Conservation (phyloP, 1,284 basidiomycete species). For the Crocinoboletus sp. region DNA sequence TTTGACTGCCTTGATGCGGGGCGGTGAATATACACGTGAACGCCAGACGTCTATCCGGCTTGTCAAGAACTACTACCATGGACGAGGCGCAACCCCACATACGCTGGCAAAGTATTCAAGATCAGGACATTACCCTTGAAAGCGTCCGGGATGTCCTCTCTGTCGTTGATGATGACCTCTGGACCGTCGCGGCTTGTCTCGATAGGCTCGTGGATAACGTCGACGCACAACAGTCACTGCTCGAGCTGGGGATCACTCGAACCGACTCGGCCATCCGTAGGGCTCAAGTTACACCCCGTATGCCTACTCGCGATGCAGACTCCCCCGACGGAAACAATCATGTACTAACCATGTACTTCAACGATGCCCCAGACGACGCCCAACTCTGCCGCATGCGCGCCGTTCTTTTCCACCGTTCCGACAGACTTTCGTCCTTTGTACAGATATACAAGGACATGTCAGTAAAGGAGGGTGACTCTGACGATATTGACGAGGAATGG, state of each 20-base stretch:
- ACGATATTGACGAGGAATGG: conserved; percentile 54
- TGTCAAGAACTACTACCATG: conserved; percentile 13
- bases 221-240: conserved; percentile 49
- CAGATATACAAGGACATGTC: conserved; percentile 48
- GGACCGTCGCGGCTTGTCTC: conserved; percentile 66
- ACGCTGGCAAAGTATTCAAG: conserved; percentile 53
- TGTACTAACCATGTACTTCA: conserved; percentile 47
- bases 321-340: conserved; percentile 17
- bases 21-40: conserved; percentile 1
- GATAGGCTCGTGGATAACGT: conserved; percentile 63
- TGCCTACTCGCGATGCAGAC: conserved; percentile 10
- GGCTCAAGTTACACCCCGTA: conserved; percentile 36
- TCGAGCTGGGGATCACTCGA: conserved; percentile 59
- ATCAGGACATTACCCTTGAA: conserved; percentile 51
- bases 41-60: not conserved
- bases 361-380: conserved; percentile 49
- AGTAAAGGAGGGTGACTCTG: conserved; percentile 22
- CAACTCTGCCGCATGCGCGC: conserved; percentile 59
- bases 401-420: conserved; percentile 56
- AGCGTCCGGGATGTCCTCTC: conserved; percentile 47
- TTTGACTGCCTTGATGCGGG: not conserved
- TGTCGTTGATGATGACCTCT: conserved; percentile 58
- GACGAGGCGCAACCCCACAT: conserved; percentile 34
- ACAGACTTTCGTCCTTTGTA: conserved; percentile 63
- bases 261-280: conserved; percentile 47